Base-by-base conservation (phyloP, 2,329 filamentous ascomycete genomes). In the Phyllosticta citriasiana region DNA sequence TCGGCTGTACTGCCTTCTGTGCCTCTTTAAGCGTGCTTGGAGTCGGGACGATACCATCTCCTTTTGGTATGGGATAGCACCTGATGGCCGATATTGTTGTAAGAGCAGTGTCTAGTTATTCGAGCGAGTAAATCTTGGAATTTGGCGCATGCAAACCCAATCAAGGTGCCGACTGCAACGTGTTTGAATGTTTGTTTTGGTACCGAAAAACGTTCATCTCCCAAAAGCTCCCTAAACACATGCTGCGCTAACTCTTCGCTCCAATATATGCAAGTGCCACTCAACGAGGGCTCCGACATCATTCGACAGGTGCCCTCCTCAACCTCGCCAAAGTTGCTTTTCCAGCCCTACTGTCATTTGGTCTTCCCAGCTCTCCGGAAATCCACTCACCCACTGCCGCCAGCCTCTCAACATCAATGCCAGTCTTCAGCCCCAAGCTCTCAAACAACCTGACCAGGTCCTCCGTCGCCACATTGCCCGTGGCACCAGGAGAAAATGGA, bases 381-480 rank as follows among this genome's bases (percentile, higher is more conserved):
- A 76, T 74, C 74, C 74, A 76, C 27, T 74, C 71, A 1, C 74
- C 74, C 33, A 74, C 69, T 63, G 68, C 69, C 0, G 72, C 63
- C 30, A 76, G 59, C 65, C 67, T 67, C 63, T 73, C 69, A 33
- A 76, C 69, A 64, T 75, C 70, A 1, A 94, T 81, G 0, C 89
- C 89, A 0, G 89, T 92, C 52, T 84, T 78, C 75, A 89, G 84
- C 0, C 90, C 90, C 60, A 91, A 72, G 63, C 83, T 88, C 71
- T 90, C 85, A 70, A 89, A 76, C 64, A 78, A 87, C 70, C 93
- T 90, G 1, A 94, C 86, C 74, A 95, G 75, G 71, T 95, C 88
- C 74, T 96, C 91, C 0, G 89, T 92, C 1, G 88, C 86, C 12
- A 93, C 88, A 71, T 95, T 96, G 1, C 91, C 91, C 51, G 89